Percentiles rank a stretch among this genome's conserved stretches.
phyloP scores from a whole-genome alignment of 169 alveolate species.

The Cryptosporidium xiaoi region DNA sequence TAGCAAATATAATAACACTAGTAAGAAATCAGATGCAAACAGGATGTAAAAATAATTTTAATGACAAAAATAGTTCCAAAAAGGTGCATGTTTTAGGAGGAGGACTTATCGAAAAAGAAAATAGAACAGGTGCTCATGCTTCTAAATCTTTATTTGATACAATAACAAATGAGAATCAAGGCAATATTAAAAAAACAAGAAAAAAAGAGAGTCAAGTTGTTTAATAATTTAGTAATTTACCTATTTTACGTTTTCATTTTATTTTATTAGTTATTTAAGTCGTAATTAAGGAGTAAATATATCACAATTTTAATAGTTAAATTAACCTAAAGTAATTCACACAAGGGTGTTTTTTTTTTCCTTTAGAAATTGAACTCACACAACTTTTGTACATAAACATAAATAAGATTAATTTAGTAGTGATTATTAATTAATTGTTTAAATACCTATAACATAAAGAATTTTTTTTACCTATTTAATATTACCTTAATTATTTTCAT shows the following conservation, averaged over 20 bases:
- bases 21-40: constrained; percentile 46
- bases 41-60: not conserved
- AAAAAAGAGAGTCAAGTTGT: not conserved
- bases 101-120: not conserved
- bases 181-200: not conserved
- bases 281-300: too few relatives aligned
- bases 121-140: not conserved
- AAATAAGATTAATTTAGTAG: not conserved
- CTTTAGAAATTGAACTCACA: too few relatives aligned
- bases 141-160: too few relatives aligned
- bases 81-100: constrained; percentile 47
- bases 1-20: constrained; percentile 47
- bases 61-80: constrained; percentile 12
- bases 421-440: not conserved
- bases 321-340: too few relatives aligned
- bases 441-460: not conserved
- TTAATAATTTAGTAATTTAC: not conserved
- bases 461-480: not conserved
- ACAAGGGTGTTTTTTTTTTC: too few relatives aligned
- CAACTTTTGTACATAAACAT: too few relatives aligned
- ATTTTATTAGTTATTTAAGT: too few relatives aligned
- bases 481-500: not conserved
- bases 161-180: not conserved
- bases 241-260: not conserved
- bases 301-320: too few relatives aligned